Evolutionary conservation across 2,329 filamentous ascomycete genomes (phyloP).

Genomic region (Tolypocladium ophioglossoides): DNA sequence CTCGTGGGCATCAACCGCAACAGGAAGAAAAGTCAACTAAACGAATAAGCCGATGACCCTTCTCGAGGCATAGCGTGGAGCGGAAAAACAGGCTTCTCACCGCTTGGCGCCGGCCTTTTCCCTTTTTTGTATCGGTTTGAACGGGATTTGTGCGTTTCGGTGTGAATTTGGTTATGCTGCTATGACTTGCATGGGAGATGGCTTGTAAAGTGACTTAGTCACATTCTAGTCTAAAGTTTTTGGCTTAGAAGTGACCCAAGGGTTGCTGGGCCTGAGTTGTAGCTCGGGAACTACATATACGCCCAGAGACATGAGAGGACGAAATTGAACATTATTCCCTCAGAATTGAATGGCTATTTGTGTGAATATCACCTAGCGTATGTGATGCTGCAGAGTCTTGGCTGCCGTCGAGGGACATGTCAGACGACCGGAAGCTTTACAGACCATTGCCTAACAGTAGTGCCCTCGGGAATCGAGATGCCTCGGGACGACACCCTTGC

Average conservation of each 20-base stretch:
- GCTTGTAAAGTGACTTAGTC: background rate
- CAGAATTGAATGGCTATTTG: background rate
- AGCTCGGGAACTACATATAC: background rate
- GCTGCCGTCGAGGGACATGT: too few relatives aligned
- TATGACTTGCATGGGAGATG: background rate
- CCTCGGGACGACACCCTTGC: too few relatives aligned
- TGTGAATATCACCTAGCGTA: too few relatives aligned
- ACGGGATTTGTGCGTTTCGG: background rate
- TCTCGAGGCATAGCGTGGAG: background rate
- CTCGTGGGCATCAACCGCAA: constrained; percentile 28
- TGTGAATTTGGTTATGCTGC: background rate
- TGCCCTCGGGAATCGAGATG: too few relatives aligned
- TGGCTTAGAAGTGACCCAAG: background rate
- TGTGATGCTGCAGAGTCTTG: too few relatives aligned
- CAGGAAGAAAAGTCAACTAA: constrained; percentile 8
- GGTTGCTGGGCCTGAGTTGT: background rate
- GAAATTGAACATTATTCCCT: background rate
- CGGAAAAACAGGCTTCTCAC: background rate
- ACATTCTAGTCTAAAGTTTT: background rate
- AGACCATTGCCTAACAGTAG: too few relatives aligned
- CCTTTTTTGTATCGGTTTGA: background rate
- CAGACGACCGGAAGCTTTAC: too few relatives aligned
- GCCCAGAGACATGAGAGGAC: background rate
- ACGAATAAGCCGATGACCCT: background rate
- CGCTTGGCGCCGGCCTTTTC: background rate